Base-by-base conservation (phyloP, 768 basidiomycete species). In the Agrocybe pediades region DNA sequence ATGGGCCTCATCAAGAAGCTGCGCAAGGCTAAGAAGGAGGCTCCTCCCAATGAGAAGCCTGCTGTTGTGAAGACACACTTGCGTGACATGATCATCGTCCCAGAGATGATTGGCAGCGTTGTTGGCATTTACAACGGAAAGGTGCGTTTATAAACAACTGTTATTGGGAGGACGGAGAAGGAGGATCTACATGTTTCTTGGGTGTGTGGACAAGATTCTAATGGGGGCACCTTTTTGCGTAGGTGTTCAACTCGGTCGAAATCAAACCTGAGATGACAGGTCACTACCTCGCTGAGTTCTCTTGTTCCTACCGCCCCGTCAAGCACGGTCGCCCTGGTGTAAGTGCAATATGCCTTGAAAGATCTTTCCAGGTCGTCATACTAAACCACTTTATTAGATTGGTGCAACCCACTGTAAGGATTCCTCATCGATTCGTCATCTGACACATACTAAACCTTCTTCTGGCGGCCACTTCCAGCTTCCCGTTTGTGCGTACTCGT, bases 201-300 rank as follows among this genome's bases (percentile, higher is more conserved):
- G 15, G 23, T 26, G 42, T 24, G 15, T 44, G 42, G 42, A 44
- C 20, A n/a, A 41, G 40, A 16, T n/a, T 47, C 11, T 16, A 39
- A 11, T 16, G n/a, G 42, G 29, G 33, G 47, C 30, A 3, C 20
- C 11, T 26, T 24, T 41, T 27, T 19, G 48, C 41, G 15, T 27
- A 92, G 90, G 86, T 88, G 57, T 94, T 94, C 82, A 94, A 93
- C 81, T 87, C 93, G 40, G 94, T 98, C 59, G 96, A 98, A 78
- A 95, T 98, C 82, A 98, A 96, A 82, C 95, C 97, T 61, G 97
- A 99, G 76, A 99, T 99, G 97, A 92, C 90, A 59, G 97, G 97
- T 55, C 95, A 96, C 86, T 98, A 99, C 80, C 94, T 98, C 70
- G 97, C 83, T 59, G 97, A 99, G 79, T 92, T 92, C 79, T 92